Evolutionary conservation across 2,329 filamentous ascomycete genomes (phyloP).

Genomic region (Ramichloridium luteum): DNA sequence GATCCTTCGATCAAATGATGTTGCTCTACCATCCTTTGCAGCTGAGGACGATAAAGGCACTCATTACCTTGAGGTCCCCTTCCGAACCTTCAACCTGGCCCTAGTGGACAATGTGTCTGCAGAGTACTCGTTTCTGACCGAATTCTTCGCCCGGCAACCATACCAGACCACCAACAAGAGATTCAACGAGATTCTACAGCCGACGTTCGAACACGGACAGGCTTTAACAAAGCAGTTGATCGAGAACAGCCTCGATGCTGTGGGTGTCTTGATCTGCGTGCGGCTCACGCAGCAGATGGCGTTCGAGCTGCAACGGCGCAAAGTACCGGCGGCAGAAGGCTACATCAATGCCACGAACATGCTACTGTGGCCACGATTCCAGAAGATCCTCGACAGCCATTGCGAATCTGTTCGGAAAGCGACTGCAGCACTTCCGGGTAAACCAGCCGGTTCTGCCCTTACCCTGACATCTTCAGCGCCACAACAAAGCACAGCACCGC

Average conservation of each 20-base stretch:
- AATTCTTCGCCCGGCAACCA: slow-evolving; percentile 73
- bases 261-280: slow-evolving; percentile 83
- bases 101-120: slow-evolving; percentile 87
- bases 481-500: slow-evolving; percentile 66
- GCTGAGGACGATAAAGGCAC: slow-evolving; percentile 79
- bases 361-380: slow-evolving; percentile 91
- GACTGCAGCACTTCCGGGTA: slow-evolving; percentile 35
- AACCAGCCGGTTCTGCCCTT: slow-evolving; percentile 41
- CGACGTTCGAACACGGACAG: slow-evolving; percentile 76
- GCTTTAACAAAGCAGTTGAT: slow-evolving; percentile 63
- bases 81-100: slow-evolving; percentile 89
- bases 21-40: slow-evolving; percentile 73
- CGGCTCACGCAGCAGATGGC: slow-evolving; percentile 87
- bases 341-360: slow-evolving; percentile 95
- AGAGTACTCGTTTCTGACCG: slow-evolving; percentile 85
- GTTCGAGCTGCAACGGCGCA: slow-evolving; percentile 83
- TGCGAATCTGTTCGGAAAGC: slow-evolving; percentile 68
- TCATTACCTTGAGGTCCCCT: slow-evolving; percentile 82
- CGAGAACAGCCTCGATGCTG: slow-evolving; percentile 64
- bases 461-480: slow-evolving; percentile 43
- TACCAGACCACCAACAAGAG: slow-evolving; percentile 68
- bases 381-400: slow-evolving; percentile 85
- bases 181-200: slow-evolving; percentile 79
- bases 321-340: slow-evolving; percentile 74
- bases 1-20: slow-evolving; percentile 58